phyloP scores from a whole-genome alignment of 257 asterid genomes.

The Galeopsis tetrahit region DNA sequence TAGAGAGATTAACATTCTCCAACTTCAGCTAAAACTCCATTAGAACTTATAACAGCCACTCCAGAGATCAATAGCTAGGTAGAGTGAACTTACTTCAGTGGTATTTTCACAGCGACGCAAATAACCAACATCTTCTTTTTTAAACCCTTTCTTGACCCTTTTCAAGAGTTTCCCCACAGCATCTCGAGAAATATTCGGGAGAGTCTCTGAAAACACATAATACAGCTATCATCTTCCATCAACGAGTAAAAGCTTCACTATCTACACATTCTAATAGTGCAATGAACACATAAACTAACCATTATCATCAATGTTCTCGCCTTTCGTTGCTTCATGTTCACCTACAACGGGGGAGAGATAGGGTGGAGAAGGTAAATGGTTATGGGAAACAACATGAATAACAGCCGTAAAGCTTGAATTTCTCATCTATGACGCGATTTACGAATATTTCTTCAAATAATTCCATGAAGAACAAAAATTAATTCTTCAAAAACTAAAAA shows the following conservation, averaged over 20 bases:
- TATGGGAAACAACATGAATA: not conserved
- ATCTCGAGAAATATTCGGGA: constrained; percentile 64
- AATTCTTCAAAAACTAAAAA: constrained; percentile 17
- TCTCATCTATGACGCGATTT: not conserved
- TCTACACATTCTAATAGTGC: not conserved
- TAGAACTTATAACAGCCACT: not conserved
- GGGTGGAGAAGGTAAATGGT: not conserved
- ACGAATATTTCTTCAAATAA: not conserved
- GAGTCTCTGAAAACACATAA: constrained; percentile 61
- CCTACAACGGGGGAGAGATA: constrained; percentile 40
- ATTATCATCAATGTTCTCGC: constrained; percentile 47
- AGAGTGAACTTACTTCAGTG: constrained; percentile 41
- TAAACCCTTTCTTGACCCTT: constrained; percentile 62
- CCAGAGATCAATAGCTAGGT: not conserved
- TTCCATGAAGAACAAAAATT: constrained; percentile 4
- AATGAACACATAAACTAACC: constrained; percentile 47
- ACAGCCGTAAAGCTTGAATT: not conserved
- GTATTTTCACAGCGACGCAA: constrained; percentile 49
- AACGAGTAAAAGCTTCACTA: constrained; percentile 23
- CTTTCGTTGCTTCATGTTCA: constrained; percentile 39
- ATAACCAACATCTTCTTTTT: constrained; percentile 61
- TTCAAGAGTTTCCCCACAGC: constrained; percentile 70
- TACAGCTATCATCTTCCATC: constrained; percentile 6
- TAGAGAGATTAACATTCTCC: not conserved
- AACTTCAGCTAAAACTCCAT: constrained; percentile 13